Percentiles rank a stretch among this genome's conserved stretches.
Conservation (phyloP, 2,329 filamentous ascomycete genomes). For the Colletotrichum sp. region DNA sequence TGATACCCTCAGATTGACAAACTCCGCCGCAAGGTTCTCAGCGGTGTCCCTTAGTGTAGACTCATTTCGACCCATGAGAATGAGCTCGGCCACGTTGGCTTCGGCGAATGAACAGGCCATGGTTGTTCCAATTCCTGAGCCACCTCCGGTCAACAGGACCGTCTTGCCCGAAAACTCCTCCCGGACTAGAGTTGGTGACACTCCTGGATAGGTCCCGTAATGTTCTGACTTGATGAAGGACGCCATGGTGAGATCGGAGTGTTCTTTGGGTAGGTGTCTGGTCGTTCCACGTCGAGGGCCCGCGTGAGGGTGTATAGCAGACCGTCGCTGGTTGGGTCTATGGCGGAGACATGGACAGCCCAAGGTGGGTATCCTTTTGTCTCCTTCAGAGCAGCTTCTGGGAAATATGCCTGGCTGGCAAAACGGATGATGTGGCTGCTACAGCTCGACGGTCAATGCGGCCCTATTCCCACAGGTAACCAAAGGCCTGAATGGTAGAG, state of each 20-base stretch:
- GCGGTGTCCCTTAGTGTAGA: slow-evolving; percentile 11
- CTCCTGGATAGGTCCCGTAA: not conserved
- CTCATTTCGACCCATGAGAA: slow-evolving; percentile 43
- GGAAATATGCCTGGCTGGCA: not conserved
- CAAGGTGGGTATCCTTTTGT: not conserved
- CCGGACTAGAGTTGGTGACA: not conserved
- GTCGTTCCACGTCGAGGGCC: not conserved
- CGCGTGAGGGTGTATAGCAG: not conserved
- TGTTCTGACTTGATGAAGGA: not conserved
- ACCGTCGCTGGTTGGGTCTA: not conserved
- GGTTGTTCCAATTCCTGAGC: slow-evolving; percentile 67
- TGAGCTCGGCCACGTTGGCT: slow-evolving; percentile 40
- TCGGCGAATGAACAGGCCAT: slow-evolving; percentile 62
- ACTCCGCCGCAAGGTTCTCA: not conserved
- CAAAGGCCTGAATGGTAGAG: not conserved
- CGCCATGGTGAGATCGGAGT: not conserved
- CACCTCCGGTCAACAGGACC: slow-evolving; percentile 71
- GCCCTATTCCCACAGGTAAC: not conserved
- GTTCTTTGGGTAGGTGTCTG: not conserved
- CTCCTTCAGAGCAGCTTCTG: not conserved
- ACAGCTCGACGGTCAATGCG: not conserved
- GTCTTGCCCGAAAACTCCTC: slow-evolving; percentile 39
- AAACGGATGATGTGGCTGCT: not conserved
- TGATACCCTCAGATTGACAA: not conserved
- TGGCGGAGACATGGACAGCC: not conserved